These are phyloP conservation scores for Podila verticillata DNA, from an alignment of 192 early-diverging fungal species.

Conservation along the genomic window DNA sequence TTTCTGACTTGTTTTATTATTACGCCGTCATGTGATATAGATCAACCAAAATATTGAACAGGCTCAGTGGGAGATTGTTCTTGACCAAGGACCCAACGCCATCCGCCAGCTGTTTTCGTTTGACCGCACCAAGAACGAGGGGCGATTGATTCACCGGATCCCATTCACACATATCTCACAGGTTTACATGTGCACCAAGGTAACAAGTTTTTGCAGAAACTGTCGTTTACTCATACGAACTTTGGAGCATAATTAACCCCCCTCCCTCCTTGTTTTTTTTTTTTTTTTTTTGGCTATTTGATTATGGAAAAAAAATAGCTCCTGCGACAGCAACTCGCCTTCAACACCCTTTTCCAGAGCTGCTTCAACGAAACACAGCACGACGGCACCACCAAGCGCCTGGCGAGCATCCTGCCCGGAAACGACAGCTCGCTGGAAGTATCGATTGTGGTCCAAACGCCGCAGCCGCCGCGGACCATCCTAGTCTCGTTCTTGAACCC, in stretches of 20 bases:
- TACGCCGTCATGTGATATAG: background rate
- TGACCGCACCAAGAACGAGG: slow-evolving; percentile 45
- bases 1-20: background rate
- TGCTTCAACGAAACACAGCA: slow-evolving; percentile 54
- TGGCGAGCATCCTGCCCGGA: slow-evolving; percentile 1
- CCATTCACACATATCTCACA: slow-evolving; percentile 41
- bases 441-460: slow-evolving; percentile 28
- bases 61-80: slow-evolving; percentile 32
- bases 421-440: slow-evolving; percentile 10
- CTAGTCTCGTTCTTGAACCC: slow-evolving; percentile 39
- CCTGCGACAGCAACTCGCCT: slow-evolving; percentile 55
- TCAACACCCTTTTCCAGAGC: slow-evolving; percentile 57
- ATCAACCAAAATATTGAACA: slow-evolving; percentile 27
- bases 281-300: background rate
- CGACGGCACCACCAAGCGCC: slow-evolving; percentile 10
- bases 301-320: slow-evolving; percentile 6
- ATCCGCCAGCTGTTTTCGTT: slow-evolving; percentile 40
- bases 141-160: slow-evolving; percentile 34
- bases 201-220: background rate
- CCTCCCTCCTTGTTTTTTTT: background rate
- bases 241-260: background rate
- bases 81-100: slow-evolving; percentile 29
- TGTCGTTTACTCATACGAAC: background rate
- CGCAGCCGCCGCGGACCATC: slow-evolving; percentile 32
- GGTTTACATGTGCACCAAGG: slow-evolving; percentile 45